phyloP scores from a whole-genome alignment of 2,329 filamentous ascomycete species.

The Talaromyces funiculosus region DNA sequence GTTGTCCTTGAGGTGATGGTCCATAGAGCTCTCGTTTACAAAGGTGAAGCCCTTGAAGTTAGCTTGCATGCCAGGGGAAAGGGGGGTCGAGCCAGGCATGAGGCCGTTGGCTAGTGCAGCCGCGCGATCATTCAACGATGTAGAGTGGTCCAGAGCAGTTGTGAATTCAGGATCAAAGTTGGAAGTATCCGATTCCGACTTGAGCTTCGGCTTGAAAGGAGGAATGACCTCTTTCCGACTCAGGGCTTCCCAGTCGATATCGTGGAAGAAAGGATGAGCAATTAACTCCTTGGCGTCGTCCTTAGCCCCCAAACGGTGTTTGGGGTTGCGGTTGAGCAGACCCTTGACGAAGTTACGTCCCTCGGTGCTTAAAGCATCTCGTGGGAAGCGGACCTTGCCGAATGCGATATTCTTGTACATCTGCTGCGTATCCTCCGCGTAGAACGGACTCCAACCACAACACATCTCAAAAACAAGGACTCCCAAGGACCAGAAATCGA shows the following conservation, averaged over 20 bases:
- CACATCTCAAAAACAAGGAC: slow-evolving; percentile 99
- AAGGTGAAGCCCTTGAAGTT: slow-evolving; percentile 99
- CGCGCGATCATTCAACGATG: slow-evolving; percentile 85
- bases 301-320: slow-evolving; percentile 84
- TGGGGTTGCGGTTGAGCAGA: slow-evolving; percentile 91
- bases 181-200: slow-evolving; percentile 90
- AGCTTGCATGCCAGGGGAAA: slow-evolving; percentile 92
- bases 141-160: slow-evolving; percentile 79
- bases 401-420: slow-evolving; percentile 99
- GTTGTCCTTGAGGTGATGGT: slow-evolving; percentile 48
- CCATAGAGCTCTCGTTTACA: slow-evolving; percentile 93
- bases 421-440: slow-evolving; percentile 97
- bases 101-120: slow-evolving; percentile 74
- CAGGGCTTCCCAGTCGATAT: slow-evolving; percentile 87
- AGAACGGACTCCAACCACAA: slow-evolving; percentile 98
- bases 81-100: slow-evolving; percentile 80
- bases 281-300: slow-evolving; percentile 92
- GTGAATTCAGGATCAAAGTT: slow-evolving; percentile 99
- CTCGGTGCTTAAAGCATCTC: slow-evolving; percentile 89
- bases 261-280: slow-evolving; percentile 86
- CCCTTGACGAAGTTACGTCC: slow-evolving; percentile 98
- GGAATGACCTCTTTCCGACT: slow-evolving; percentile 88
- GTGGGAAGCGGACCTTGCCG: slow-evolving; percentile 92
- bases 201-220: slow-evolving; percentile 95
- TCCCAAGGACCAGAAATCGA: slow-evolving; percentile 97